phyloP scores from a whole-genome alignment of 2,329 filamentous ascomycete species.

The Fusarium marasasianum region DNA sequence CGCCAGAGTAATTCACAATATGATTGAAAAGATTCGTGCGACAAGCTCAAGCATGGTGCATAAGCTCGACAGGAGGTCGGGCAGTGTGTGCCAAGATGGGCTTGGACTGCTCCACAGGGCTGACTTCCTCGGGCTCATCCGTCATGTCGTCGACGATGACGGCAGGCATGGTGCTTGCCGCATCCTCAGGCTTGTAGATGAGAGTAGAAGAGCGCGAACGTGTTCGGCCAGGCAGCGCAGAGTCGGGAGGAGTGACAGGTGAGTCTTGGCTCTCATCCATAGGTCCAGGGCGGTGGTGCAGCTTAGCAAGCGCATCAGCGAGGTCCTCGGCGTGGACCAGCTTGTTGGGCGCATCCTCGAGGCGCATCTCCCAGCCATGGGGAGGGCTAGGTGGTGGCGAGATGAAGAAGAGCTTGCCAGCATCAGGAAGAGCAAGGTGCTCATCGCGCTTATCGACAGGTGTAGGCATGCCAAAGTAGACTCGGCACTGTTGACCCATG shows the following conservation, averaged over 20 bases:
- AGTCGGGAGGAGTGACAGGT: conserved; percentile 46
- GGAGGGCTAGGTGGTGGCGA: conserved; percentile 74
- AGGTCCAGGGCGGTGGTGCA: conserved; percentile 60
- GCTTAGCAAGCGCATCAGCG: conserved; percentile 70
- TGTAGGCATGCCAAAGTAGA: conserved; percentile 75
- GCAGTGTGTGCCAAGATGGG: conserved; percentile 68
- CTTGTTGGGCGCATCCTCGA: conserved; percentile 77
- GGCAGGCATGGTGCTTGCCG: conserved; percentile 66
- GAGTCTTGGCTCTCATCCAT: conserved; percentile 49
- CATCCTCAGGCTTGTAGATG: conserved; percentile 69
- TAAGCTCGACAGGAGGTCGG: conserved; percentile 72
- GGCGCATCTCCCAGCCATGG: conserved; percentile 73
- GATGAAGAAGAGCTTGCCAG: conserved; percentile 78
- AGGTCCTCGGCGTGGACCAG: conserved; percentile 75
- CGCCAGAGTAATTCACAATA: conserved; percentile 28
- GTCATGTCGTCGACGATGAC: conserved; percentile 76
- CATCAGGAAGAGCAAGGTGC: conserved; percentile 73
- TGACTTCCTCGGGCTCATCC: conserved; percentile 59
- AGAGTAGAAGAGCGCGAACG: conserved; percentile 72
- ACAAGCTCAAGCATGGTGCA: conserved; percentile 54
- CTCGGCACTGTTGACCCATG: conserved; percentile 73
- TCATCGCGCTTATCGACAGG: conserved; percentile 64
- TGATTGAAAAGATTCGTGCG: neutral
- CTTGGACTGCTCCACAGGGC: conserved; percentile 53
- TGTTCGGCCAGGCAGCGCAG: conserved; percentile 42